Evolutionary conservation across 2,329 filamentous ascomycete genomes (phyloP).

Genomic region (Pseudocercospora musae): DNA sequence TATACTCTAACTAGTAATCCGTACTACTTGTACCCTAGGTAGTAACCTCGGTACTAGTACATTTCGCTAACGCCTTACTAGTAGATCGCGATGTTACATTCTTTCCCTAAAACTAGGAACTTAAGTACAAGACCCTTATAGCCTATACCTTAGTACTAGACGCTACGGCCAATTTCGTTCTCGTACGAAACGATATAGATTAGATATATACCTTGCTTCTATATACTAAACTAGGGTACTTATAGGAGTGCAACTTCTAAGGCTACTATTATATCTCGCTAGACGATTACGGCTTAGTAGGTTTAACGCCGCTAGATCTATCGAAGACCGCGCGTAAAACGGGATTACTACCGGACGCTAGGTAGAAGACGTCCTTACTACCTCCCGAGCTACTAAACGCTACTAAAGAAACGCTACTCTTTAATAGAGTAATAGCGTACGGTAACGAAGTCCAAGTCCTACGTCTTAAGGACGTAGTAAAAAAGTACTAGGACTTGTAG

Average conservation of each 20-base stretch:
- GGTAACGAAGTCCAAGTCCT: neutral
- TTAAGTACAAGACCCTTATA: neutral
- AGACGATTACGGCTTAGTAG: neutral
- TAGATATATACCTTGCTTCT: neutral
- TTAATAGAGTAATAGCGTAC: neutral
- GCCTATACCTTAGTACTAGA: neutral
- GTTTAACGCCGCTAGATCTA: neutral
- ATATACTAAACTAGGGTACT: neutral
- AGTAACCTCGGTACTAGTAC: neutral
- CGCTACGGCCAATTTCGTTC: no score
- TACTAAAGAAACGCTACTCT: neutral
- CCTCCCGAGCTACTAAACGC: neutral
- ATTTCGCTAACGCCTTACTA: neutral
- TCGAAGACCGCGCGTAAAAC: no score
- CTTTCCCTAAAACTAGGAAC: neutral
- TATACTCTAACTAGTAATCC: neutral
- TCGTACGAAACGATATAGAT: neutral
- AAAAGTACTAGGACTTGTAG: neutral
- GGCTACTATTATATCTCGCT: neutral
- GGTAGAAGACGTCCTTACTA: no score
- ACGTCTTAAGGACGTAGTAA: neutral
- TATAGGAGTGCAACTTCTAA: neutral
- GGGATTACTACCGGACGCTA: no score
- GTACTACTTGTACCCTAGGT: neutral
- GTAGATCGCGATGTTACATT: neutral